Base-by-base conservation (phyloP, 2,329 filamentous ascomycete genomes). In the Aspergillus fructus region DNA sequence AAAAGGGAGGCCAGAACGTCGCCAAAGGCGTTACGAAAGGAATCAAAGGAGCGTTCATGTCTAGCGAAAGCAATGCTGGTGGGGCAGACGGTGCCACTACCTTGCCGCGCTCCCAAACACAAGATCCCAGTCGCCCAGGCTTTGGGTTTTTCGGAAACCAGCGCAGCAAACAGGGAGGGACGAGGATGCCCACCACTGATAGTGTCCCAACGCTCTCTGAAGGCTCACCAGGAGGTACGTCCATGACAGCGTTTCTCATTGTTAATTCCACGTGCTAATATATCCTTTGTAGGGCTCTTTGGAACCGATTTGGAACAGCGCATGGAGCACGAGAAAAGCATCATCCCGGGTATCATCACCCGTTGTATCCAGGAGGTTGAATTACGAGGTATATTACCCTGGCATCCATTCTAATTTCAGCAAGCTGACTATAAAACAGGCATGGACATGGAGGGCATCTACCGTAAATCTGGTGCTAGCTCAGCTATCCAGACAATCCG, bases 281-380 rank as follows among this genome's bases (percentile, higher is more conserved):
- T 56, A 66, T 27, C 51, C 49, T 42, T n/a, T 47, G 21, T 47
- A 82, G 83, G 77, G 30, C 83, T 97, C 4, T 97, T 97, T 68
- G 94, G 94, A 19, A 94, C 92, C 2, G 94, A 99, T 52, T 82
- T 99, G 37, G 83, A 88, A 45, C 89, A 92, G 67, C 87, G 94
- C 62, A 89, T 91, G 69, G 92, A 96, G 50, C 92, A 85, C 68
- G 94, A 99, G 75, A 90, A 90, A 62, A 88, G 90, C 53, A 87
- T 93, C 67, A 93, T 99, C 60, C 94, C 94, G 48, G 88, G 87
- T 61, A 90, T 99, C 27, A 90, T 99, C 43, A 93, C 87, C 48
- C 89, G 92, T 48, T 99, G 94, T 75, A 96, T 99, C 64, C 91
- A 96, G 71, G 93, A 99, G 76, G 94, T 99, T 40, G 94, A 99